These are phyloP conservation scores for Fusarium irregulare DNA, from an alignment of 2,329 filamentous ascomycete genomes.

Conservation along the genomic window DNA sequence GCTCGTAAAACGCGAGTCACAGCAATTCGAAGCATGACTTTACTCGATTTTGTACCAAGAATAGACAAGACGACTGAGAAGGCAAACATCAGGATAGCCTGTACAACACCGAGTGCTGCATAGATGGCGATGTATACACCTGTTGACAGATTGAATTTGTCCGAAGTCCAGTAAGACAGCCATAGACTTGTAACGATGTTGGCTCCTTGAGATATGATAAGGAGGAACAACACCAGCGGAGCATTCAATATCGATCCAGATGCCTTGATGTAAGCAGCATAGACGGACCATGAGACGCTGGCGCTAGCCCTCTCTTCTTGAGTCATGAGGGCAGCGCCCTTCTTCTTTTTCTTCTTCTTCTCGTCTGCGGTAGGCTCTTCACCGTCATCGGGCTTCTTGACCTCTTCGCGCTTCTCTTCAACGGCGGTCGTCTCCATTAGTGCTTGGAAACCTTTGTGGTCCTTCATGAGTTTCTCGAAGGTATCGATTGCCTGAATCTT, in stretches of 20 bases:
- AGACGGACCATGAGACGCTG: constrained; percentile 84
- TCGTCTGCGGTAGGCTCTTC: constrained; percentile 53
- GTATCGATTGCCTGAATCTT: constrained; percentile 87
- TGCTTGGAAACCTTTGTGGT: constrained; percentile 80
- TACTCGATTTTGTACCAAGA: constrained; percentile 83
- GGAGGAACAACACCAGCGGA: constrained; percentile 69
- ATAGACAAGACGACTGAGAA: constrained; percentile 85
- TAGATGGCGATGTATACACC: constrained; percentile 79
- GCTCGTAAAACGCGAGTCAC: constrained; percentile 79
- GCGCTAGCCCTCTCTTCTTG: constrained; percentile 75
- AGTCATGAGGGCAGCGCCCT: constrained; percentile 76
- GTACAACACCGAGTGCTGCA: constrained; percentile 75
- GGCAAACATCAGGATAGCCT: constrained; percentile 80
- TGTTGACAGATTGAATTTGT: constrained; percentile 74
- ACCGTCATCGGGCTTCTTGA: constrained; percentile 59
- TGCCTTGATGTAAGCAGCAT: constrained; percentile 79
- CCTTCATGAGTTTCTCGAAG: constrained; percentile 85
- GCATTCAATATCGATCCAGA: constrained; percentile 78
- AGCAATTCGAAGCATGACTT: constrained; percentile 82
- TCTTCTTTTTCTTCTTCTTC: constrained; percentile 67
- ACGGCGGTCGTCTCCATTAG: constrained; percentile 88
- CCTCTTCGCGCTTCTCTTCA: constrained; percentile 69
- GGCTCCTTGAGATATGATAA: constrained; percentile 80
- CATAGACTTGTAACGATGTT: constrained; percentile 92
- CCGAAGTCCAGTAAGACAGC: constrained; percentile 92